A percentile compares a stretch with the other conserved stretches of the same genome.
These are phyloP conservation scores for Ogataea hybrid DNA, from an alignment of 1,139 yeast genomes.

Conservation along the genomic window DNA sequence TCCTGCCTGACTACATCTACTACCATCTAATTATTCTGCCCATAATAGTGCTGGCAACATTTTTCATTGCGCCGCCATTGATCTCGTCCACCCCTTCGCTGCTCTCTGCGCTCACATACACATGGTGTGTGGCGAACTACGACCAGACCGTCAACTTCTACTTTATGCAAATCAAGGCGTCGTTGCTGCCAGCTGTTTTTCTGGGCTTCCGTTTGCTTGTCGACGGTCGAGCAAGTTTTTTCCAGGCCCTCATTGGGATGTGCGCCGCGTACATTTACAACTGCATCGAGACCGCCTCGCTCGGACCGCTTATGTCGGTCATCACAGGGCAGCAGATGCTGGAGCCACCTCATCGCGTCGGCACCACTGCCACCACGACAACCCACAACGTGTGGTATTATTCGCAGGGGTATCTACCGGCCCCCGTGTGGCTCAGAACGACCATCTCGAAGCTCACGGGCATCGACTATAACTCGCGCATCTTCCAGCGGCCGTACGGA, in stretches of 20 bases:
- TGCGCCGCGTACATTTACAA: slow-evolving; percentile 56
- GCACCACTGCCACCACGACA: slow-evolving; percentile 34
- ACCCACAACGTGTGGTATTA: slow-evolving; percentile 29
- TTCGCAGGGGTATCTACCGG: slow-evolving; percentile 36
- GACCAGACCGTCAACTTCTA: slow-evolving; percentile 50
- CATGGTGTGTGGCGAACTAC: slow-evolving; percentile 58
- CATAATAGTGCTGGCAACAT: slow-evolving; percentile 36
- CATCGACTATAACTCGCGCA: slow-evolving; percentile 28
- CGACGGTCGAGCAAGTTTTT: slow-evolving; percentile 40
- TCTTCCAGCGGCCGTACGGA: slow-evolving; percentile 29
- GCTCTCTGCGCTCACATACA: slow-evolving; percentile 53
- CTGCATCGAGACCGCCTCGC: slow-evolving; percentile 55
- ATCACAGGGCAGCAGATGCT: slow-evolving; percentile 26
- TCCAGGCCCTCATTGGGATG: slow-evolving; percentile 48
- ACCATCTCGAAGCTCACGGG: slow-evolving; percentile 29
- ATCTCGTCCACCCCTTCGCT: slow-evolving; percentile 35
- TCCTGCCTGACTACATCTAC: slow-evolving; percentile 56
- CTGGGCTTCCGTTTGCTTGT: slow-evolving; percentile 46
- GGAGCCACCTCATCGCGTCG: slow-evolving; percentile 32
- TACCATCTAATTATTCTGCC: slow-evolving; percentile 51
- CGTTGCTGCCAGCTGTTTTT: slow-evolving; percentile 56
- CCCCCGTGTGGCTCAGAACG: slow-evolving; percentile 35
- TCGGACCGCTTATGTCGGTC: slow-evolving; percentile 43
- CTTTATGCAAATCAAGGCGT: slow-evolving; percentile 56
- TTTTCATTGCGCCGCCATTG: slow-evolving; percentile 32